A percentile compares a stretch with the other conserved stretches of the same genome.
Evolutionary conservation across 2,329 filamentous ascomycete species (phyloP).

Genomic region (Trichothecium sympodiale): DNA sequence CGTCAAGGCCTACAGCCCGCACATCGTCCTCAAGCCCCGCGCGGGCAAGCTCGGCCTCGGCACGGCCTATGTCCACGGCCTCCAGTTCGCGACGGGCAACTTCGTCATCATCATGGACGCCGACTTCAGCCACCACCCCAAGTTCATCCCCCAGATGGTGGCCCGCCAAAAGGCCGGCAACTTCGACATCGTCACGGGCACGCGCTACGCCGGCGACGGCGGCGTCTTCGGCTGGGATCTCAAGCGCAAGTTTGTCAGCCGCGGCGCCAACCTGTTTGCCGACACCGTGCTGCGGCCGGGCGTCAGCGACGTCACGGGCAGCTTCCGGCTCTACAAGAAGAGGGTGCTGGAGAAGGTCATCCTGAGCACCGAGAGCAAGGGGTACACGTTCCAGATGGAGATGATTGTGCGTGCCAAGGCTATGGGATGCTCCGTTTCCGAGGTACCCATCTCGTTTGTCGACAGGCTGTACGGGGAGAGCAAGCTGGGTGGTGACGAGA

Average conservation of each 20-base stretch:
- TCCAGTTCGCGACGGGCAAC: constrained; percentile 84
- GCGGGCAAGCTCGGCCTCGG: constrained; percentile 94
- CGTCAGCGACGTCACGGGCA: constrained; percentile 90
- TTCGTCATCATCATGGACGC: constrained; percentile 99
- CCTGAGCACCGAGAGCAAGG: constrained; percentile 82
- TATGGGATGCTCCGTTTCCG: constrained; percentile 86
- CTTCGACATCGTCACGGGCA: constrained; percentile 96
- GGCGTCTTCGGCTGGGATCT: constrained; percentile 97
- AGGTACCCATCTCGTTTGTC: constrained; percentile 94
- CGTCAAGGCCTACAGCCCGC: constrained; percentile 69
- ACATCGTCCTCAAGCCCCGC: constrained; percentile 76
- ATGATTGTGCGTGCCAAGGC: constrained; percentile 97
- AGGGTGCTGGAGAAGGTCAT: constrained; percentile 78
- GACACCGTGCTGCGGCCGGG: constrained; percentile 89
- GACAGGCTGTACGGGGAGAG: constrained; percentile 91
- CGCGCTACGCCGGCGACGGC: constrained; percentile 78
- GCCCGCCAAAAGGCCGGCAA: constrained; percentile 61
- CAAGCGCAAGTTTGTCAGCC: constrained; percentile 73
- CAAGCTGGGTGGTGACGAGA: constrained; percentile 90
- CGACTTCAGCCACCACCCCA: constrained; percentile 97
- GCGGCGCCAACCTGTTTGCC: constrained; percentile 89
- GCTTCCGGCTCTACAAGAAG: constrained; percentile 92
- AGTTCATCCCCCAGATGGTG: constrained; percentile 96
- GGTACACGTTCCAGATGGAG: constrained; percentile 99
- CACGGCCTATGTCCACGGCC: constrained; percentile 89